Conservation (phyloP, 2,329 filamentous ascomycete species). For the Nigrospora oryzae region DNA sequence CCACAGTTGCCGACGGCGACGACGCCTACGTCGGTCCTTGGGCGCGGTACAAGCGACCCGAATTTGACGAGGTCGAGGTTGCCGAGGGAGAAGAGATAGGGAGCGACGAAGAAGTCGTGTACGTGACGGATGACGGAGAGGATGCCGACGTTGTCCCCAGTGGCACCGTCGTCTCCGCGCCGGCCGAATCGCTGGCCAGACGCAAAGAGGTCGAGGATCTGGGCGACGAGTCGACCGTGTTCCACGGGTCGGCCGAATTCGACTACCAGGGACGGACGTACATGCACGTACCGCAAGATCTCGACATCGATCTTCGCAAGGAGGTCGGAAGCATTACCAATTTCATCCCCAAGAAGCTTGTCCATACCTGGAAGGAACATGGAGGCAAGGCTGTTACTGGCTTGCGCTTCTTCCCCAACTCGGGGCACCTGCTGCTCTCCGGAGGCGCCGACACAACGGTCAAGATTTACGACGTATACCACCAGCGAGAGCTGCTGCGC, state of each 20-base stretch:
- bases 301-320: conserved; percentile 78
- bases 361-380: conserved; percentile 83
- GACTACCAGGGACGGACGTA: conserved; percentile 96
- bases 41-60: conserved; percentile 70
- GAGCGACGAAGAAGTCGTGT: conserved; percentile 71
- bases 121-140: conserved; percentile 67
- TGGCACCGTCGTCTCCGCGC: conserved; percentile 51
- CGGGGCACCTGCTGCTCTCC: conserved; percentile 82
- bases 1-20: conserved; percentile 75
- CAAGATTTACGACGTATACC: conserved; percentile 92
- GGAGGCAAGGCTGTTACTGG: conserved; percentile 77
- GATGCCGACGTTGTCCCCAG: conserved; percentile 61
- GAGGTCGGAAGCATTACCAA: conserved; percentile 75
- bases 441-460: conserved; percentile 85
- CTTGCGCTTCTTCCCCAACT: conserved; percentile 79
- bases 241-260: conserved; percentile 74
- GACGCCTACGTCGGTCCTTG: conserved; percentile 90
- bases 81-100: conserved; percentile 67
- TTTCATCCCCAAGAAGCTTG: conserved; percentile 87
- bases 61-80: conserved; percentile 68
- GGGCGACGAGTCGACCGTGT: conserved; percentile 74
- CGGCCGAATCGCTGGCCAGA: conserved; percentile 42
- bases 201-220: conserved; percentile 50
- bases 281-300: conserved; percentile 92
- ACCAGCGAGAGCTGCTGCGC: conserved; percentile 77